These are phyloP conservation scores for Tagetes patula DNA, from an alignment of 129 eudicot genomes.

Conservation along the genomic window DNA sequence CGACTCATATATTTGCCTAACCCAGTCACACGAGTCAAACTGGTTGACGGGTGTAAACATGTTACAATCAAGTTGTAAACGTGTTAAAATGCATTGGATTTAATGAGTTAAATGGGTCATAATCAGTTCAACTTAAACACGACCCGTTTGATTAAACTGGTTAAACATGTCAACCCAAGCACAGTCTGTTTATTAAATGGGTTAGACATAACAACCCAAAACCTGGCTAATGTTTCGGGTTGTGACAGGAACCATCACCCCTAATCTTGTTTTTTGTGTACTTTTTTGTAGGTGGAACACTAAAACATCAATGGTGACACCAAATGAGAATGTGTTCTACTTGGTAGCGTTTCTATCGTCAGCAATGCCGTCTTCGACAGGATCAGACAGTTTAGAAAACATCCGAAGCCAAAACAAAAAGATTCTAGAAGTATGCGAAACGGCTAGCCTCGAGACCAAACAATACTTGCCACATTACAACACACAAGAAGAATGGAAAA, in stretches of 20 bases:
- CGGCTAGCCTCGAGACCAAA: conserved; percentile 55
- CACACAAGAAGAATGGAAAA: conserved; percentile 71
- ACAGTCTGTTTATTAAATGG: background rate
- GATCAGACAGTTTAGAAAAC: conserved; percentile 66
- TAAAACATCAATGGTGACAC: conserved; percentile 78
- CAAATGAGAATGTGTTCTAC: conserved; percentile 77
- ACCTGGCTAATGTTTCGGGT: background rate
- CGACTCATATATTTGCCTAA: background rate
- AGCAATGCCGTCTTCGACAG: conserved; percentile 76
- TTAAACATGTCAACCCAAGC: background rate
- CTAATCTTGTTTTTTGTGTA: conserved; percentile 4
- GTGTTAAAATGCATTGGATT: background rate
- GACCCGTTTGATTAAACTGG: background rate
- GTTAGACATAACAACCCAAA: background rate
- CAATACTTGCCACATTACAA: conserved; percentile 85
- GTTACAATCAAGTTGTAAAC: background rate
- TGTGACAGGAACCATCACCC: background rate
- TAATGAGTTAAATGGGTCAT: background rate
- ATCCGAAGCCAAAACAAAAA: conserved; percentile 60
- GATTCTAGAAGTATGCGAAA: conserved; percentile 58
- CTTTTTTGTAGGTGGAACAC: conserved; percentile 61
- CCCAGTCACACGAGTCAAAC: background rate
- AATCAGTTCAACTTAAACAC: background rate
- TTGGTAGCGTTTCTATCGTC: conserved; percentile 77
- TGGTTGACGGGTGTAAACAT: too few species aligned